These are phyloP conservation scores for Sedum album DNA, from an alignment of 164 flowering plant genomes.

Conservation along the genomic window DNA sequence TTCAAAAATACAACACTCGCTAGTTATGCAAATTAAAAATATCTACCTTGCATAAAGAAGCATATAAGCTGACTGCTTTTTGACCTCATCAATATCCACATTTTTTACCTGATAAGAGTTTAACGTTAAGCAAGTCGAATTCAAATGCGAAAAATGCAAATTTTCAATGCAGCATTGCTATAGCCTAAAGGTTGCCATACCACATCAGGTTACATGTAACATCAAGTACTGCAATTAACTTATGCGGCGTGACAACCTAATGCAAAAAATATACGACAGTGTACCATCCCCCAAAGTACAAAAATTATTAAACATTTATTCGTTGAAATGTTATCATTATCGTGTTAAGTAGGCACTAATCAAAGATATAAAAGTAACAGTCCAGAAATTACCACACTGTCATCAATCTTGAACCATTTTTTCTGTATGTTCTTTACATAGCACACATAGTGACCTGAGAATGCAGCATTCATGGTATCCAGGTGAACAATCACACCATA, in stretches of 20 bases:
- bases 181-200: no score
- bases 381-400: no score
- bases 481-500: slow-evolving; percentile 91
- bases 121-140: neutral
- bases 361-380: no score
- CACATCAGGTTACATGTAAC: no score
- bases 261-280: neutral
- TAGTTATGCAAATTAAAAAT: neutral
- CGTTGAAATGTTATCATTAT: neutral
- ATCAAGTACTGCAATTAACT: neutral
- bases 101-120: neutral
- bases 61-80: neutral
- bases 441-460: no score
- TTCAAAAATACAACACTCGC: neutral
- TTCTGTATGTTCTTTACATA: no score
- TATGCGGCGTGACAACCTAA: neutral
- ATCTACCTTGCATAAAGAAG: no score
- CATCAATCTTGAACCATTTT: no score
- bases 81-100: neutral
- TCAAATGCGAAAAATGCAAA: no score
- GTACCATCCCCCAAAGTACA: neutral
- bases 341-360: neutral
- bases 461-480: no score
- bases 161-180: no score
- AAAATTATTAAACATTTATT: no score